Evolutionary conservation across 2,329 filamentous ascomycete species (phyloP), one percentile per base, ranked within the genome.

Genomic region (Lecanicillium sp.): DNA sequence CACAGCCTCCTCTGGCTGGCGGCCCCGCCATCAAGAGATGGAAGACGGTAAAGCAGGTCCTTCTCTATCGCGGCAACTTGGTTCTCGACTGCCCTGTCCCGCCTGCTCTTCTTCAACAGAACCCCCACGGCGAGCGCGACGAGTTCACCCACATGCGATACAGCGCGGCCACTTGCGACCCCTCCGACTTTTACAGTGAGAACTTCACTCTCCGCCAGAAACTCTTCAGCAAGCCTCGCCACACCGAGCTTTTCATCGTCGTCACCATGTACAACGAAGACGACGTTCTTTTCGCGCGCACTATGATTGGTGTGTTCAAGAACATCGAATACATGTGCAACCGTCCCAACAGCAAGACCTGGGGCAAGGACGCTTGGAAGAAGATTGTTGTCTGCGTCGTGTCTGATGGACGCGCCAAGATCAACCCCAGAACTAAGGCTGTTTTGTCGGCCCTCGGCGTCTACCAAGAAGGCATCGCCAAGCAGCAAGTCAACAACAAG

Each of bases 231-330:
- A 96, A 95, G 66, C 86, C 89, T 3, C 78, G 91, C 47, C 87
- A 95, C 61, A 96, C 91, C 0, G 91, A 97, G 69, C 74, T 97
- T 2, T 96, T 97, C 67, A 95, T 97, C 59, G 91, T 90, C 27
- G 82, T 97, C 46, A 97, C 91, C 50, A 96, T 96, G 91, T 98
- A 98, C 73, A 98, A 98, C 62, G 93, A 98, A 62, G 91, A 98
- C 65, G 93, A 98, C 59, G 84, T 97, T 55, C 74, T 96, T 51
- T 96, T 98, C 63, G 90, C 93, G 20, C 83, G 93, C 35, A 97
- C 93, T 4, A 88, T 98, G 88, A 87, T 84, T 42, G 93, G 93
- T 66, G 90, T 98, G 5, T 91, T 97, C 75, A 97, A 98, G 72
- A 98, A 98, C 66, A 88, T 98, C 57, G 91, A 96, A 66, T 90